Conservation (phyloP, 2,329 filamentous ascomycete species). For the Ophiostoma sp. region DNA sequence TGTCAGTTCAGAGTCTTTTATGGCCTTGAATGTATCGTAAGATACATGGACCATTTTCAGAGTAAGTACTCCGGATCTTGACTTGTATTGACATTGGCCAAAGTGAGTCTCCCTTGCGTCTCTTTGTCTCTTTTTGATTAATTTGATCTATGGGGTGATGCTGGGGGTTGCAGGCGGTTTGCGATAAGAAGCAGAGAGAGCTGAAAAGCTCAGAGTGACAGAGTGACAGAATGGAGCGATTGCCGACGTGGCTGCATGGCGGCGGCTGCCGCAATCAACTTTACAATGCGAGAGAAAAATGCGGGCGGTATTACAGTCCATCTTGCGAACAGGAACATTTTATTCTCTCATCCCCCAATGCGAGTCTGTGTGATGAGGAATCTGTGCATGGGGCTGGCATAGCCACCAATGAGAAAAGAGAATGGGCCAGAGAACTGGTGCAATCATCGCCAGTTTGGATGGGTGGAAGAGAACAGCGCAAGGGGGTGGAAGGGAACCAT, state of each 20-base stretch:
- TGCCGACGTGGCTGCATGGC: conserved; percentile 3
- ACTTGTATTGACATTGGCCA: background rate
- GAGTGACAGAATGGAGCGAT: background rate
- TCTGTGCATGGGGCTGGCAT: background rate
- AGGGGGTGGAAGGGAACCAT: background rate
- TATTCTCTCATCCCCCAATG: background rate
- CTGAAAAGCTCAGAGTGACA: background rate
- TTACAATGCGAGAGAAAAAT: conserved; percentile 3
- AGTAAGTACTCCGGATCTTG: background rate
- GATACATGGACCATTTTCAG: background rate
- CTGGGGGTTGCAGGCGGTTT: background rate
- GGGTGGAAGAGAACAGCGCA: background rate
- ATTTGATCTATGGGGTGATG: background rate
- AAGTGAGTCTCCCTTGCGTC: background rate
- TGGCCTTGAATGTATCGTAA: background rate
- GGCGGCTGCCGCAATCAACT: background rate
- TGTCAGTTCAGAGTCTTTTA: background rate
- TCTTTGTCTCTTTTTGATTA: background rate
- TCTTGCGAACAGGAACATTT: background rate
- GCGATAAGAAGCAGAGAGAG: background rate
- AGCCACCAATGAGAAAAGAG: background rate
- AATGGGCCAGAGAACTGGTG: background rate
- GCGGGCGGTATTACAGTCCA: background rate
- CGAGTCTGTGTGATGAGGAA: conserved; percentile 10
- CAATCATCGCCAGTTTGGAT: background rate